Evolutionary conservation across 2,329 filamentous ascomycete species (phyloP), one percentile per base, ranked within the genome.

Genomic region (Xenoacremonium recifei): DNA sequence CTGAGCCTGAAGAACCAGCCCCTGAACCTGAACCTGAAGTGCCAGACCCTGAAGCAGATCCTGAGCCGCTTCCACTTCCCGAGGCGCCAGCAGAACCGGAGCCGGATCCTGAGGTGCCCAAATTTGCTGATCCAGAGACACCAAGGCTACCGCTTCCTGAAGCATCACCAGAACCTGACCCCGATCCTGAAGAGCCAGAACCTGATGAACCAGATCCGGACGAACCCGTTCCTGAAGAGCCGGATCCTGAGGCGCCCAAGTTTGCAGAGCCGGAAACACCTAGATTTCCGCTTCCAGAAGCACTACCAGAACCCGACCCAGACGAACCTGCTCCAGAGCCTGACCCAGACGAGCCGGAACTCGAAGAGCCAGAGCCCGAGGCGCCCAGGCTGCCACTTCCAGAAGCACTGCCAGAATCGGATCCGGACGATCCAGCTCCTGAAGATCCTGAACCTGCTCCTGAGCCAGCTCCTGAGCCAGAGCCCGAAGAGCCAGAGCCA

Each of bases 281-380:
- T n/a, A n/a, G n/a, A n/a, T n/a, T n/a, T n/a, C n/a, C n/a, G n/a
- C n/a, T 13, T 9, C 13, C 13, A 13, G 23, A 7, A 27, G 7
- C 23, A 27, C 9, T 9, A 9, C 23, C 23, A 27, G 23, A 27
- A 9, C 23, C 23, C 7, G 23, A 27, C 23, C 23, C 23, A 13
- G 9, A 9, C 9, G 23, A 13, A 27, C 13, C 13, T 27, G 13
- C 23, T 27, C 23, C 23, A 27, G 23, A 9, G 23, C 7, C 23
- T 27, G 23, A 7, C 9, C 9, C 9, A 27, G 13, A 13, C 7
- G 23, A 21, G 16, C 41, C 41, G 10, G 36, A 38, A 30, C 37
- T n/a, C 6, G 37, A 39, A n/a, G n/a, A n/a, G n/a, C n/a, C n/a
- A n/a, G n/a, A 39, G 7, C 41, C 41, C 15, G 39, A 42, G n/a